A percentile compares a stretch with the other conserved stretches of the same genome.
These are phyloP conservation scores for Pseudocohnilembus persalinus DNA, from an alignment of 169 alveolate genomes.

Conservation along the genomic window DNA sequence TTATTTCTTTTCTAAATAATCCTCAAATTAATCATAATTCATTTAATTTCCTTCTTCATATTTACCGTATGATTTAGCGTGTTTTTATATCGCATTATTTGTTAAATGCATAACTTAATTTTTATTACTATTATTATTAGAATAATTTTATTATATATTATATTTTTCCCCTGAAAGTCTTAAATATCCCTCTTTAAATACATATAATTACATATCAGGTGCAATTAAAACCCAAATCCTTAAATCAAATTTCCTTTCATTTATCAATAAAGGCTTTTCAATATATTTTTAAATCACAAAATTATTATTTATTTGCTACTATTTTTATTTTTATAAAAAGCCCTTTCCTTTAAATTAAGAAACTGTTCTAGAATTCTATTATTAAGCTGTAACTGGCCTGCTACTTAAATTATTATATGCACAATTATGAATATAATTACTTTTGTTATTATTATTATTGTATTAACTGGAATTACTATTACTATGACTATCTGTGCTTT, in stretches of 20 bases:
- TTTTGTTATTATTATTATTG: too few species aligned
- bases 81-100: conserved; percentile 84
- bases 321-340: not conserved
- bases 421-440: too few species aligned
- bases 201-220: conserved; percentile 25
- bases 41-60: conserved; percentile 86
- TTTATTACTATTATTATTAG: too few species aligned
- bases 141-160: conserved; percentile 50
- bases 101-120: conserved; percentile 84
- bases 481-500: not conserved
- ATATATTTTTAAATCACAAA: conserved; percentile 78
- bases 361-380: too few species aligned
- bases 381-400: too few species aligned
- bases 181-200: conserved; percentile 73
- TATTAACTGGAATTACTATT: not conserved
- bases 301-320: conserved; percentile 7
- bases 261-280: conserved; percentile 74
- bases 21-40: conserved; percentile 57
- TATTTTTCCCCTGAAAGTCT: conserved; percentile 72
- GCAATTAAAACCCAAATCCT: conserved; percentile 80
- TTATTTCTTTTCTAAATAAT: conserved; percentile 48
- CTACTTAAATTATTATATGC: too few species aligned
- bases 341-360: not conserved
- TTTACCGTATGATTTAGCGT: conserved; percentile 66
- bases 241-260: conserved; percentile 76